Percentiles rank a stretch among this genome's conserved stretches.
phyloP scores from a whole-genome alignment of 1,284 basidiomycete genomes.

The Tylopilus orsonianus region DNA sequence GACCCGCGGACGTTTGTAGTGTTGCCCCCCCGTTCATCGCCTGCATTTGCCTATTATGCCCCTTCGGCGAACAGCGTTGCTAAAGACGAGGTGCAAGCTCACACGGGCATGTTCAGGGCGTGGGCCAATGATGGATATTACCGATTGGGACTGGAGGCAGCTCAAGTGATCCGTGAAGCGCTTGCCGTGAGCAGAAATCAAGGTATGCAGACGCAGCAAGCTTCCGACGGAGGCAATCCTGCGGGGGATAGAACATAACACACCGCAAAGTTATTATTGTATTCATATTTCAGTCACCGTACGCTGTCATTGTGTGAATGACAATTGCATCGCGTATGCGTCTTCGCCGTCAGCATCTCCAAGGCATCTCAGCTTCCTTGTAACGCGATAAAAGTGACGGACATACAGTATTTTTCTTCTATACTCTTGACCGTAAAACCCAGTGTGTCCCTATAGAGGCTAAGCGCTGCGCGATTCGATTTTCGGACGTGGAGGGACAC shows the following conservation, averaged over 20 bases:
- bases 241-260: constrained; percentile 3
- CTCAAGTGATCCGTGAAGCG: constrained; percentile 58
- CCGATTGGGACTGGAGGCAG: constrained; percentile 72
- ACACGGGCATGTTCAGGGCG: constrained; percentile 86
- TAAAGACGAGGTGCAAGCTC: constrained; percentile 81
- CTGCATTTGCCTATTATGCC: constrained; percentile 54
- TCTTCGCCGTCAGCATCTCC: constrained; percentile 92
- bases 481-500: constrained; percentile 92
- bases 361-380: constrained; percentile 10
- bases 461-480: constrained; percentile 88
- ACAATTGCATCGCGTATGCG: constrained; percentile 84
- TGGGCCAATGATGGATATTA: constrained; percentile 90
- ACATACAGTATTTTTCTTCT: constrained; percentile 87
- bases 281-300: constrained; percentile 6
- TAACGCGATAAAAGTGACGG: constrained; percentile 3
- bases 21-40: constrained; percentile 59
- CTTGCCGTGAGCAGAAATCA: constrained; percentile 30
- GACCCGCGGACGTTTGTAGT: constrained; percentile 73
- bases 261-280: too few relatives aligned
- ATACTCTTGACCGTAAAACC: constrained; percentile 86
- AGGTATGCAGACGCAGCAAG: not conserved
- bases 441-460: constrained; percentile 85
- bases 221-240: not conserved
- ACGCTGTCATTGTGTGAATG: constrained; percentile 42
- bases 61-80: constrained; percentile 67